Percentiles rank a stretch among this genome's conserved stretches.
These are phyloP conservation scores for Penicillium fimorum DNA, from an alignment of 495 filamentous ascomycete species.

Conservation along the genomic window DNA sequence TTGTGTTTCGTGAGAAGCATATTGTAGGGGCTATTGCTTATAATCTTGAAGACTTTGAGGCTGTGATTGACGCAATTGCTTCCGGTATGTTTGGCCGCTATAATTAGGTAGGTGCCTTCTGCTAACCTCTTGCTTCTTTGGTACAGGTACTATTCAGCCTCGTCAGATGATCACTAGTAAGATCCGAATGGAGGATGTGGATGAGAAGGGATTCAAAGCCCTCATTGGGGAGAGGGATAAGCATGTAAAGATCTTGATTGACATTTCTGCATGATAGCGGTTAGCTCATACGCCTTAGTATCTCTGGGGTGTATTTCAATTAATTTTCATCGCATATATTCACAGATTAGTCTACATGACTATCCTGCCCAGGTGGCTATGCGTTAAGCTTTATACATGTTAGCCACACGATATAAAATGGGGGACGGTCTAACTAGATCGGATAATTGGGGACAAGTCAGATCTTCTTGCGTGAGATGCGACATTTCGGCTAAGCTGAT, in stretches of 20 bases:
- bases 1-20: constrained; percentile 29
- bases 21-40: constrained; percentile 35
- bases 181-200: constrained; percentile 51
- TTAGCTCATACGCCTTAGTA: not conserved
- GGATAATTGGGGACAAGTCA: no score
- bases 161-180: constrained; percentile 56
- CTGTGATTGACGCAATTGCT: constrained; percentile 53
- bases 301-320: not conserved
- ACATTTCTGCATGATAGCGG: constrained; percentile 13
- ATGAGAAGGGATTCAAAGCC: constrained; percentile 52
- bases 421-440: no score
- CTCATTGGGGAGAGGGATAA: constrained; percentile 54
- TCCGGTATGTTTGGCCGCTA: constrained; percentile 34
- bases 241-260: constrained; percentile 55
- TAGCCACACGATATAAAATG: not conserved
- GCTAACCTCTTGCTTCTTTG: constrained; percentile 31
- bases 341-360: not conserved
- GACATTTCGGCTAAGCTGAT: no score
- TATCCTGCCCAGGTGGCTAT: not conserved
- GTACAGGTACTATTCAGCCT: constrained; percentile 27
- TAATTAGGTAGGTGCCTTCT: constrained; percentile 9
- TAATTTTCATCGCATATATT: not conserved
- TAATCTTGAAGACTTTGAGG: constrained; percentile 52
- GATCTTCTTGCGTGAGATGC: not conserved
- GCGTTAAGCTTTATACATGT: not conserved